Evolutionary conservation across 495 filamentous ascomycete genomes (phyloP).

Genomic region (Neurospora cerealis): DNA sequence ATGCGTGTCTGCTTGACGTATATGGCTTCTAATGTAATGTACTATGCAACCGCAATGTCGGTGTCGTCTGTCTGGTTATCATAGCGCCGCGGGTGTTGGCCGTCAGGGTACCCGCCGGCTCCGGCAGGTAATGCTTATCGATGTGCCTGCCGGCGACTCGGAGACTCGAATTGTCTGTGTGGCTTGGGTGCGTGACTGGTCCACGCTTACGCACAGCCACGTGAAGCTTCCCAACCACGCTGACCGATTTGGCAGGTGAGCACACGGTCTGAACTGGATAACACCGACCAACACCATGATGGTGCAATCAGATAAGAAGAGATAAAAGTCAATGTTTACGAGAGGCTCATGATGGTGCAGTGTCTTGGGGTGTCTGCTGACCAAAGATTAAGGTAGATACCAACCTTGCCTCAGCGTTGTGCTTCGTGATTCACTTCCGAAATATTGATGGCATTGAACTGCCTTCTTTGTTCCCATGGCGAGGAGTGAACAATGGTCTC

Average conservation of each 20-base stretch:
- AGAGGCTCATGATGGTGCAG: not conserved
- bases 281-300: not conserved
- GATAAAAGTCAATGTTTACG: not conserved
- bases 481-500: not conserved
- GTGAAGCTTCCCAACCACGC: not conserved
- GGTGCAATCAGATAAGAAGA: not conserved
- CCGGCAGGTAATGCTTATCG: not conserved
- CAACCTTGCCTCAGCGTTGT: not conserved
- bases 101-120: not conserved
- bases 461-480: not conserved
- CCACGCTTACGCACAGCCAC: not conserved
- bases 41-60: not conserved
- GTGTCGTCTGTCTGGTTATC: not conserved
- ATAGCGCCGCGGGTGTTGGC: not conserved
- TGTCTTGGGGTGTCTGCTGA: not conserved
- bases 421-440: not conserved
- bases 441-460: not conserved
- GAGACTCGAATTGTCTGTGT: not conserved
- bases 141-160: not conserved
- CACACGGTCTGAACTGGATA: not conserved
- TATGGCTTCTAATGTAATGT: not conserved
- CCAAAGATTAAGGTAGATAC: not conserved
- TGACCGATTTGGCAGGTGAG: not conserved
- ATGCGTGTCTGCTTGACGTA: not conserved
- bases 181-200: not conserved